Base-by-base conservation (phyloP, 192 early-diverging fungal species). In the Backusella macrospora region DNA sequence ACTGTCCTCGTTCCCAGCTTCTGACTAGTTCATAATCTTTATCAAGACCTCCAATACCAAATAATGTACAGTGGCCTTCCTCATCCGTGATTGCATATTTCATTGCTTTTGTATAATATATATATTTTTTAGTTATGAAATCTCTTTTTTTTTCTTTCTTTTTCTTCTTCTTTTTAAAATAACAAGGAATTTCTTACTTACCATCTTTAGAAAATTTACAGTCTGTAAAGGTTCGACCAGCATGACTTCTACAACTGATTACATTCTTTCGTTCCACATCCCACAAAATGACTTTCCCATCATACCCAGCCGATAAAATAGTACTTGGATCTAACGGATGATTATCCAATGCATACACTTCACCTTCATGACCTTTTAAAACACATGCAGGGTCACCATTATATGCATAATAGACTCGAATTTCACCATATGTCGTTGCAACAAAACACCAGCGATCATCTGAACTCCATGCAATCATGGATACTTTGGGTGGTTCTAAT, bases 261-360 rank as follows among this genome's bases (percentile, higher is more conserved):
- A 81, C 68, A 14, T 37, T 62, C 6, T 37, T 34, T 40, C 45
- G 52, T 21, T 55, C 69, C 48, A 70, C 49, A 70, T 97, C 89
- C 96, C 96, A 97, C 13, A 96, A 69, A 46, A 95, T 87, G 5
- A 94, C 83, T 3, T 87, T 84, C 23, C 94, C 95, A 72, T 96
- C 95, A 79, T 95, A 93, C 3, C 91, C 90, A 9, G 91, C 94
- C 5, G 92, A 92, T 21, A 97, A 78, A 3, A 95, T 79, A 2
- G 93, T 83, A n/a, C 85, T 83, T 9, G 83, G 80, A 62, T 95
- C 92, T 3, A 76, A 67, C 0, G 96, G 96, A 76, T 96, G 94
- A 1, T 88, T 82, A 66, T 91, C 90, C 9, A 94, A 76, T 0
- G 90, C 92, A 76, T 90, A 97, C 5, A 92, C 85, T 10, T 92